Evolutionary conservation across 1,284 basidiomycete species (phyloP).

Genomic region (Apiotrichum mycotoxinovorans): DNA sequence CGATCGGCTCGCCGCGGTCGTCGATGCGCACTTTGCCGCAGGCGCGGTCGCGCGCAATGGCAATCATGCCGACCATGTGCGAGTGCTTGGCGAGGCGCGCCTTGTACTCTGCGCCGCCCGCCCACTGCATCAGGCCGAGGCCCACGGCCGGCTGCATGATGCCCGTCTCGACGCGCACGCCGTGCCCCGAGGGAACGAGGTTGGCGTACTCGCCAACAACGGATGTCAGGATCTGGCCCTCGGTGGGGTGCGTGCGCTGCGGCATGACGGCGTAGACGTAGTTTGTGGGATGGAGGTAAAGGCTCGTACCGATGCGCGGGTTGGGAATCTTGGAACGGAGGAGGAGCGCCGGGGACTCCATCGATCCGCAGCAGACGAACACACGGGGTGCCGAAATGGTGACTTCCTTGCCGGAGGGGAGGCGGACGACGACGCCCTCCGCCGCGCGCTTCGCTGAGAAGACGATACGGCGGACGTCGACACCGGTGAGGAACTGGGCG

Average conservation of each 20-base stretch:
- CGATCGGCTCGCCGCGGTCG: conserved; percentile 38
- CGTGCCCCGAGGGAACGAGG: conserved; percentile 40
- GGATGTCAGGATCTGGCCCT: conserved; percentile 53
- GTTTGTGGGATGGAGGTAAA: conserved; percentile 53
- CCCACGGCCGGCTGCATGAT: conserved; percentile 48
- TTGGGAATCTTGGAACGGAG: conserved; percentile 50
- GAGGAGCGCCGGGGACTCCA: conserved; percentile 52
- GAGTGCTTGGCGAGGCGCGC: conserved; percentile 33
- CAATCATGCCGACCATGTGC: conserved; percentile 26
- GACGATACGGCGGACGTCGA: conserved; percentile 46
- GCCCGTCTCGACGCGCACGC: conserved; percentile 53
- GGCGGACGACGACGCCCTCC: conserved; percentile 27
- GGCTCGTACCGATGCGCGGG: conserved; percentile 50
- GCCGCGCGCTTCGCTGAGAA: conserved; percentile 31
- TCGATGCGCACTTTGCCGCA: conserved; percentile 48
- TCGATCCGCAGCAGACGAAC: conserved; percentile 48
- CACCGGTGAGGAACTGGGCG: conserved; percentile 15
- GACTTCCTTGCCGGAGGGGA: conserved; percentile 26
- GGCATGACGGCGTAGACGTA: conserved; percentile 51
- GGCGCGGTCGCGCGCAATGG: conserved; percentile 27
- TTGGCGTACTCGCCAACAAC: conserved; percentile 46
- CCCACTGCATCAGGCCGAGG: conserved; percentile 43
- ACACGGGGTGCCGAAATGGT: conserved; percentile 46
- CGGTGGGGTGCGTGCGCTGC: conserved; percentile 50
- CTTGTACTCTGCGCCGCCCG: conserved; percentile 46